Evolutionary conservation across 2,329 filamentous ascomycete genomes (phyloP), one percentile per base, ranked within the genome.

Genomic region (Colletotrichum abscissum): DNA sequence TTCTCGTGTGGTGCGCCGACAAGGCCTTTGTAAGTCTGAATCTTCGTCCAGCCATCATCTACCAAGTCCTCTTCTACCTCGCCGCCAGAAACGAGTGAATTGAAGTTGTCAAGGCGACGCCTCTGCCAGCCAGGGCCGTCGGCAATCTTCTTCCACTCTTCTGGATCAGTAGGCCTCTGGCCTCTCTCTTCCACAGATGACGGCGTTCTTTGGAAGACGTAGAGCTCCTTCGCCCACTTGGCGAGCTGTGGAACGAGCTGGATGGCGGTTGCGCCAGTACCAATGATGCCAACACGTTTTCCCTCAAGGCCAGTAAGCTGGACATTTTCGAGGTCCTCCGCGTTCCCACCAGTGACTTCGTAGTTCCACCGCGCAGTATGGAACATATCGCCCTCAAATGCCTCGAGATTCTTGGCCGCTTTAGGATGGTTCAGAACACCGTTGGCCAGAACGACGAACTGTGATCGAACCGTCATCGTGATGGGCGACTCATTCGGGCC

Each of bases 201-300:
- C 4, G 88, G 88, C 3, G 89, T 91, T 3, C 89, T 85, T 77
- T 91, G 88, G 76, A 91, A 84, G n/a, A 91, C 87, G 74, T 85
- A 88, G 3, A 90, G 76, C 52, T 89, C 80, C 60, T 87, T 85
- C 0, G 87, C 84, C 71, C 82, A 87, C 59, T 84, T 81, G 2
- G 84, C 86, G 1, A 90, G 77, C 22, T 81, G 77, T 0, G 87
- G 86, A 0, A 88, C 77, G 1, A 81, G 82, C 72, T 87, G 85
- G 3, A 89, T 80, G 0, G 83, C 84, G 0, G 86, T 88, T 1
- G 87, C 86, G 0, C 86, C 87, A 0, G 87, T 89, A 26, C 87
- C 88, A 35, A 89, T 79, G 62, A 89, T 81, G 3, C 83, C 88
- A 1, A 89, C 86, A 2, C 79, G 78, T 78, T 86, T 86, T 12